A percentile compares a stretch with the other conserved stretches of the same genome.
phyloP scores from a whole-genome alignment of 768 basidiomycete genomes.

The Trametes meyenii region DNA sequence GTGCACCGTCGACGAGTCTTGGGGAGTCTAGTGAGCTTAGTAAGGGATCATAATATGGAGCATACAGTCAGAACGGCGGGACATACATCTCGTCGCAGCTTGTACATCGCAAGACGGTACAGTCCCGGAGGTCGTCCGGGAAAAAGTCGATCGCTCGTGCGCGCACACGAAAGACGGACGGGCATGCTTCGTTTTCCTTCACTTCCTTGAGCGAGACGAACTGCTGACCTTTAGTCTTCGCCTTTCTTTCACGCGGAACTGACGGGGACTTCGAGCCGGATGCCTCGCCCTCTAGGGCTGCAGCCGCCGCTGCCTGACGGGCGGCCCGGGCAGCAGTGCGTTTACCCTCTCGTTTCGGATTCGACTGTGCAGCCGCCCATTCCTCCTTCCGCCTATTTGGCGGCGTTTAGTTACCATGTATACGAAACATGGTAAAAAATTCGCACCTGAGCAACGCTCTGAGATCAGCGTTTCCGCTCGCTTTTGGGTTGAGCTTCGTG shows the following conservation, averaged over 20 bases:
- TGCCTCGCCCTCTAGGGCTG: background rate
- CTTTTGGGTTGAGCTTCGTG: slow-evolving; percentile 43
- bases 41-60: background rate
- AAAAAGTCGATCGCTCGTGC: slow-evolving; percentile 59
- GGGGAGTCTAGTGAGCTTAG: slow-evolving; percentile 43
- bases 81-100: slow-evolving; percentile 56
- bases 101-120: slow-evolving; percentile 51
- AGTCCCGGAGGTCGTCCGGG: slow-evolving; percentile 53
- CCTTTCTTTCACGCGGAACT: background rate
- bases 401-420: background rate
- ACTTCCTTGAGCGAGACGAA: slow-evolving; percentile 10
- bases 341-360: slow-evolving; percentile 14
- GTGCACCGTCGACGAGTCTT: slow-evolving; percentile 44
- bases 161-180: slow-evolving; percentile 45
- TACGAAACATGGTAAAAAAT: background rate
- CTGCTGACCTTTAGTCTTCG: background rate
- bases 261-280: background rate
- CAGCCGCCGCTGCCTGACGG: slow-evolving; percentile 4
- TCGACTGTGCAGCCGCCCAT: slow-evolving; percentile 32
- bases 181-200: slow-evolving; percentile 11
- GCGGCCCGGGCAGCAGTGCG: slow-evolving; percentile 6
- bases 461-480: slow-evolving; percentile 42
- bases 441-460: slow-evolving; percentile 47
- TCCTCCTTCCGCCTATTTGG: slow-evolving; percentile 38
- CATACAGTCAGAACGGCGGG: background rate